These are phyloP conservation scores for Ceratonia siliqua DNA, from an alignment of 306 rosid species.

Conservation along the genomic window DNA sequence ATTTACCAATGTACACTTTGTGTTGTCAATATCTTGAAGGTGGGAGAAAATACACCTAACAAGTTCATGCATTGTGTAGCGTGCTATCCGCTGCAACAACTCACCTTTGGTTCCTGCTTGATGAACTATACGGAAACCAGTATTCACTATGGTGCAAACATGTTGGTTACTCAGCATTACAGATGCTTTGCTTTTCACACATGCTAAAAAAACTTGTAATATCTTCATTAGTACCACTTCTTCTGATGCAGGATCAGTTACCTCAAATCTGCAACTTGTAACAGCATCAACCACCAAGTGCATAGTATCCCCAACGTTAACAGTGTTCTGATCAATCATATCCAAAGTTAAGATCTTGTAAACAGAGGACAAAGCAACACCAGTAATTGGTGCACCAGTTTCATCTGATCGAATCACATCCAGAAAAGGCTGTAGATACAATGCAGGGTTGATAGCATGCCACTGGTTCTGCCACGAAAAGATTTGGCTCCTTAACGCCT, in stretches of 20 bases:
- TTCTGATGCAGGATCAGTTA: slow-evolving; percentile 97
- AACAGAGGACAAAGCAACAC: slow-evolving; percentile 88
- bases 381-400: slow-evolving; percentile 95
- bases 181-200: slow-evolving; percentile 93
- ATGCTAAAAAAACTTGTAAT: slow-evolving; percentile 91
- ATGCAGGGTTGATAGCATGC: slow-evolving; percentile 76
- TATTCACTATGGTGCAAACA: slow-evolving; percentile 86
- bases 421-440: slow-evolving; percentile 90
- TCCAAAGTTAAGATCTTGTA: slow-evolving; percentile 91
- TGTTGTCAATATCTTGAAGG: slow-evolving; percentile 73
- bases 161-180: slow-evolving; percentile 87
- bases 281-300: slow-evolving; percentile 94
- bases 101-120: slow-evolving; percentile 96
- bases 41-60: slow-evolving; percentile 86
- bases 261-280: slow-evolving; percentile 96
- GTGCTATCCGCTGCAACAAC: slow-evolving; percentile 93
- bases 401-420: slow-evolving; percentile 94
- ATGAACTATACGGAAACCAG: slow-evolving; percentile 95
- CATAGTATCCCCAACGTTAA: slow-evolving; percentile 81
- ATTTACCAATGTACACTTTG: slow-evolving; percentile 51
- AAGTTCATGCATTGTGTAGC: slow-evolving; percentile 94
- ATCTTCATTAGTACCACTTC: slow-evolving; percentile 95
- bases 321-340: slow-evolving; percentile 80
- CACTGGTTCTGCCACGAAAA: slow-evolving; percentile 84
- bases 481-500: slow-evolving; percentile 72